Evolutionary conservation across 495 filamentous ascomycete genomes (phyloP).

Genomic region (Penicillium maclennaniae): DNA sequence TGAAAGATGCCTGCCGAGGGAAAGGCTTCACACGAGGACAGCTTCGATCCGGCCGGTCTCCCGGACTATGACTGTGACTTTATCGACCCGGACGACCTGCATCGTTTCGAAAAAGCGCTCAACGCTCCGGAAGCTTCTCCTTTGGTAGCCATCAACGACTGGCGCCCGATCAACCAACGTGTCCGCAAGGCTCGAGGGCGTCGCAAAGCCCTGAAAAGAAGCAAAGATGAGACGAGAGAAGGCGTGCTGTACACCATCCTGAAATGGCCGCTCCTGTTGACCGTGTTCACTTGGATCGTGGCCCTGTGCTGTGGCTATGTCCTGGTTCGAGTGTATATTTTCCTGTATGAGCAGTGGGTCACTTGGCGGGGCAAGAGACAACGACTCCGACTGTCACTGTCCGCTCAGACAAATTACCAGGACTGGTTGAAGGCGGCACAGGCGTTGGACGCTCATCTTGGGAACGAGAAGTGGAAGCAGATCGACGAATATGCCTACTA

Average conservation of each 20-base stretch:
- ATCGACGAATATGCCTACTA: slow-evolving; percentile 93
- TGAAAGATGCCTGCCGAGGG: slow-evolving; percentile 35
- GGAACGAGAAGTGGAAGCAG: slow-evolving; percentile 82
- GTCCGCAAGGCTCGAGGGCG: slow-evolving; percentile 49
- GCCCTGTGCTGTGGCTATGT: slow-evolving; percentile 67
- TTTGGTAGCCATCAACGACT: slow-evolving; percentile 75
- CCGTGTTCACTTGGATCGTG: slow-evolving; percentile 75
- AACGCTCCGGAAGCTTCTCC: slow-evolving; percentile 46
- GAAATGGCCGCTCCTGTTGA: slow-evolving; percentile 84
- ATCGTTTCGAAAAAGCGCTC: slow-evolving; percentile 49
- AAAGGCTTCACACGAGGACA: slow-evolving; percentile 22
- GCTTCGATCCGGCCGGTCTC: slow-evolving; percentile 44
- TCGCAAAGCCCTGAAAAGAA: slow-evolving; percentile 47
- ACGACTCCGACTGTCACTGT: slow-evolving; percentile 63
- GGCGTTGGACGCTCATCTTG: slow-evolving; percentile 75
- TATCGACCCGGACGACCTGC: slow-evolving; percentile 51
- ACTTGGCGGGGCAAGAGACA: slow-evolving; percentile 66
- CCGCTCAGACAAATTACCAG: slow-evolving; percentile 64
- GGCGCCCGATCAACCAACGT: slow-evolving; percentile 71
- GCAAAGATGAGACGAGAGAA: slow-evolving; percentile 89
- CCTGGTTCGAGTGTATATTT: slow-evolving; percentile 82
- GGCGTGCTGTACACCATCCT: slow-evolving; percentile 82
- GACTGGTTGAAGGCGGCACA: slow-evolving; percentile 80
- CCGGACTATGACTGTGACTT: slow-evolving; percentile 67
- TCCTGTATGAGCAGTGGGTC: slow-evolving; percentile 69